phyloP scores from a whole-genome alignment of 441 rosid genomes.

The Jatropha multifida region DNA sequence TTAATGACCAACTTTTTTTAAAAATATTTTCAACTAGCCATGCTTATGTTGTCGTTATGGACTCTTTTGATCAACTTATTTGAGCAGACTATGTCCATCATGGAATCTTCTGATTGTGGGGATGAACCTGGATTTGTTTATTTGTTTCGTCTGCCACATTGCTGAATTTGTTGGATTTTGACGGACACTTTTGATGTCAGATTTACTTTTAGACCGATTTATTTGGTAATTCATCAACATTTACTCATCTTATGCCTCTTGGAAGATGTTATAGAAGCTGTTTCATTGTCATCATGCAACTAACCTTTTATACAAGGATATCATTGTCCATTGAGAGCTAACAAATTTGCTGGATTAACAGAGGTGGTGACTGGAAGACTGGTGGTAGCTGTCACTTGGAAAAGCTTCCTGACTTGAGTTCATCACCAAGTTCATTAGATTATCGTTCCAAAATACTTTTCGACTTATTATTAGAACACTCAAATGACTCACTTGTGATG shows the following conservation, averaged over 20 bases:
- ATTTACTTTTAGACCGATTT: neutral
- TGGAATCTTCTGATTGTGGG: neutral
- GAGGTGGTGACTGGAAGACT: constrained; percentile 60
- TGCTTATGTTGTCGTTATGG: neutral
- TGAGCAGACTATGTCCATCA: neutral
- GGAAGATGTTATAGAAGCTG: neutral
- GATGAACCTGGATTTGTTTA: neutral
- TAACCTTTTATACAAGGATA: neutral
- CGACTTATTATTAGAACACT: constrained; percentile 31
- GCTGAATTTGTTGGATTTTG: neutral
- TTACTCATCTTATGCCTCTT: neutral
- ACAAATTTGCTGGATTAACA: constrained; percentile 28
- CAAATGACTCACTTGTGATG: constrained; percentile 21
- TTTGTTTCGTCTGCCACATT: neutral
- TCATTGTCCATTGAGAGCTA: neutral
- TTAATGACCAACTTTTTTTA: neutral
- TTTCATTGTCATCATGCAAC: neutral
- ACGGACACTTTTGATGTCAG: neutral
- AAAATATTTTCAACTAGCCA: neutral
- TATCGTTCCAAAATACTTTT: constrained; percentile 30
- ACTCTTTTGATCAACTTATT: neutral
- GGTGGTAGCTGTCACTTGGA: constrained; percentile 64
- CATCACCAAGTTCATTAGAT: constrained; percentile 29
- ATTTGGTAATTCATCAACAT: neutral
- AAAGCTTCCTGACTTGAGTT: constrained; percentile 49